Evolutionary conservation across 2,329 filamentous ascomycete genomes (phyloP), one percentile per base, ranked within the genome.

Genomic region (Ophiostoma ulmi): DNA sequence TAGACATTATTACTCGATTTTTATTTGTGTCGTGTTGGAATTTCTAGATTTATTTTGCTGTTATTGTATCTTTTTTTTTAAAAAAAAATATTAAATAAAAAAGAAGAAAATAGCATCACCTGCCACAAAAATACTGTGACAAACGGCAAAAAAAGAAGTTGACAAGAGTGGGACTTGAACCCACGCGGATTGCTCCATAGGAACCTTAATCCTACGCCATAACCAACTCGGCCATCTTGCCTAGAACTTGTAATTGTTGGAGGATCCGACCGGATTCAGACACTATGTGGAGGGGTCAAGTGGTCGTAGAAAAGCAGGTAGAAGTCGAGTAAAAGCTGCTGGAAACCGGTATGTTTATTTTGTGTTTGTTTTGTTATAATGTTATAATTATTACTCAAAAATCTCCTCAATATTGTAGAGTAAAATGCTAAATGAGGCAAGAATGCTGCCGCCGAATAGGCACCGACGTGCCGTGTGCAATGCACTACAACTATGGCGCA

Each of bases 101-200:
- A 26, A 26, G 26, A 26, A 26, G 26, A 26, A 26, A 26, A 26
- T 26, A 26, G 2, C 2, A 26, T 26, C 26, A 26, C 26, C 26
- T 26, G 26, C 26, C 26, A 26, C 26, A 26, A 26, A 2, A 26
- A 26, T 26, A 2, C 26, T 26, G 26, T 26, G 2, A 26, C 26
- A 26, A 1, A 1, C 26, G 26, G 26, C 31, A 31, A 31, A 38
- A 52, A 68, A 70, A 68, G 22, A 68, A 13, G 10, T 13, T 71
- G 70, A 71, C 68, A 70, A 70, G 70, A 72, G 70, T 72, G 70
- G 70, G 70, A 72, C 68, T 79, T 77, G 78, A 80, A 79, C 78
- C 78, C 78, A 80, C 78, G 78, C 77, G 78, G 78, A 75, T 75
- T 75, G 72, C 74, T 75, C 74, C 74, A 75, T 73, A 75, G 73